Evolutionary conservation across 176 grass and related monocot species (phyloP), one percentile per base, ranked within the genome.

Genomic region (Zea luxurians): DNA sequence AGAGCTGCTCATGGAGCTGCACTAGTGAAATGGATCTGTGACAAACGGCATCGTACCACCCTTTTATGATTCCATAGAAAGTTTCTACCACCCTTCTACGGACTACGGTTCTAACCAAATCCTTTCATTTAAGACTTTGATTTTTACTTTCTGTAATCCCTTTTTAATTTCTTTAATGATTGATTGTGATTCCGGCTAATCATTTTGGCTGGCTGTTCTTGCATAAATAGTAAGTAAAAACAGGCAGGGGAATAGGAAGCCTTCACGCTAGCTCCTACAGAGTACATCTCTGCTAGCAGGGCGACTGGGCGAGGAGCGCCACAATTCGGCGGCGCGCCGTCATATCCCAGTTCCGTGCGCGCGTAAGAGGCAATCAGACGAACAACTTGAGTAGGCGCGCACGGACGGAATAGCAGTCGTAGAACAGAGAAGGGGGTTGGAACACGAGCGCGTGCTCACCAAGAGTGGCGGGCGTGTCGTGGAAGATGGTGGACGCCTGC

Each of bases 401-500:
- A n/a, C 50, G 6, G 50, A 53, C 50, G 52, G 52, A 55, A 1
- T n/a, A 3, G 2, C 52, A 55, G 16, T 6, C 17, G 54, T 1
- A 3, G 17, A 57, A 54, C 52, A 54, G 52, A n/a, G 52, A 54
- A 54, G 52, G 16, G 48, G 6, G 16, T n/a, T 55, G 17, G 40
- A 13, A 27, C 37, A 48, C 55, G 6, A 27, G 34, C 17, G 42
- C 1, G 43, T 48, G 54, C 46, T 15, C 77, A 88, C 87, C 87
- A 8, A 98, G 83, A 68, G 96, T 94, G 57, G 92, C 89, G 15
- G 96, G 89, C 61, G 96, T 94, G 82, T 93, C 89, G 87, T 95
- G 87, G 84, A 99, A 95, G 62, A 95, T 50, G 83, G 90, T 99
- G 80, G 92, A 90, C 38, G 91, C 92, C 79, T 99, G 90, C n/a